Base-by-base conservation (phyloP, 768 basidiomycete genomes). In the Psilocybe subaeruginosa region DNA sequence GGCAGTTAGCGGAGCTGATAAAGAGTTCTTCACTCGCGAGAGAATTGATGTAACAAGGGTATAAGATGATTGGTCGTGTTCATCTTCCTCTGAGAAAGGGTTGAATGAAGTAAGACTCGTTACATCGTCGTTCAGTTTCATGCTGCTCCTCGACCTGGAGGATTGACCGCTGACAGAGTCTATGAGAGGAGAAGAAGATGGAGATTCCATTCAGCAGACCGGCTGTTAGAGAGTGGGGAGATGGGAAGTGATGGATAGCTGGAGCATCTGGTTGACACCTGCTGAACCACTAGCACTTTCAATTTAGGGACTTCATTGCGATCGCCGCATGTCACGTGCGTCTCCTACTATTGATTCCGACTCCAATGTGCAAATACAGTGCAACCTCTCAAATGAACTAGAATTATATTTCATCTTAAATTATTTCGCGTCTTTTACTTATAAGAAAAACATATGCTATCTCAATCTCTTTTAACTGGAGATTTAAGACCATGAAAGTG, bases 51-150 rank as follows among this genome's bases (percentile, higher is more conserved):
- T 87, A 60, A 95, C 89, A 57, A 95, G 80, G 6, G 91, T 88
- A 72, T 93, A 93, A 14, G 91, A 93, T 7, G 92, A 90, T 67
- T 92, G 89, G 65, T 94, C 93, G 70, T 92, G 85, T 74, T 95
- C 93, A 70, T 95, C 93, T 72, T 95, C 94, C 70, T 93, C 92
- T n/a, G 91, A 87, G 78, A 94, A 95, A 5, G 92, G 92, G 72
- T 95, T 95, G 81, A 91, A 93, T 53, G 91, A 91, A 30, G 94
- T 95, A 59, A 95, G 76, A 69, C 87, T 85, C 48, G 83, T 82
- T 47, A 88, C 82, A 78, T 92, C 92, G 68, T 82, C 80, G 37
- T 70, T 67, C 54, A 88, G 72, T 68, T 82, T 87, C 33, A 83
- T 82, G 72, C 81, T 87, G 73, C 85, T 87, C 65, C 86, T 81